Evolutionary conservation across 2,329 filamentous ascomycete genomes (phyloP).

Genomic region (Xylaria sp.): DNA sequence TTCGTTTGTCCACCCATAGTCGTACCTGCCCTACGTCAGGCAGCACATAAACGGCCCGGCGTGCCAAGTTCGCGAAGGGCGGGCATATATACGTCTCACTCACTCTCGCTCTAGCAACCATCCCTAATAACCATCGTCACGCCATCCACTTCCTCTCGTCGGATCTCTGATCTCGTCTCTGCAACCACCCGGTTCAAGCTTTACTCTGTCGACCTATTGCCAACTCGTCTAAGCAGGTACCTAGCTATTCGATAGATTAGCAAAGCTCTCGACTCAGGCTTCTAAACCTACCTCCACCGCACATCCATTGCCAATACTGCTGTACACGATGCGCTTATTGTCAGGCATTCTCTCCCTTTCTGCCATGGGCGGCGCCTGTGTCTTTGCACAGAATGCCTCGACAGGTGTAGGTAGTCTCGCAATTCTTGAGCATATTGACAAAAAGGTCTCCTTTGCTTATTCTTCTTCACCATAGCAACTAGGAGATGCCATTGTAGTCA

Average conservation of each 20-base stretch:
- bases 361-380: slow-evolving; percentile 42
- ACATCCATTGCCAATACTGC: neutral
- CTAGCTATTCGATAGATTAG: slow-evolving; percentile 2
- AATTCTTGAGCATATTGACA: neutral
- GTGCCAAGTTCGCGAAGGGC: slow-evolving; percentile 2
- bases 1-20: slow-evolving; percentile 16
- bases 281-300: neutral
- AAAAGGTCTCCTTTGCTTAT: slow-evolving; percentile 34
- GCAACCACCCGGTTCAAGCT: neutral
- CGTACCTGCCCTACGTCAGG: slow-evolving; percentile 19
- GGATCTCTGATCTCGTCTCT: neutral
- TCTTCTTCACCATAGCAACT: slow-evolving; percentile 47
- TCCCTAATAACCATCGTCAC: slow-evolving; percentile 1
- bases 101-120: slow-evolving; percentile 6
- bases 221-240: neutral
- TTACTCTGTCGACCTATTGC: neutral
- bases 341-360: slow-evolving; percentile 45
- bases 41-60: slow-evolving; percentile 6
- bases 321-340: slow-evolving; percentile 44
- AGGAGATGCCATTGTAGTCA: slow-evolving; percentile 62
- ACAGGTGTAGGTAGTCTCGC: slow-evolving; percentile 44
- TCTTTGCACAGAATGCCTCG: slow-evolving; percentile 44
- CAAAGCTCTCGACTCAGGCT: neutral
- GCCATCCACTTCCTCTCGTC: neutral
- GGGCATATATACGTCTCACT: slow-evolving; percentile 15